Evolutionary conservation across 495 filamentous ascomycete genomes (phyloP), one percentile per base, ranked within the genome.

Genomic region (Glonium stellatum): DNA sequence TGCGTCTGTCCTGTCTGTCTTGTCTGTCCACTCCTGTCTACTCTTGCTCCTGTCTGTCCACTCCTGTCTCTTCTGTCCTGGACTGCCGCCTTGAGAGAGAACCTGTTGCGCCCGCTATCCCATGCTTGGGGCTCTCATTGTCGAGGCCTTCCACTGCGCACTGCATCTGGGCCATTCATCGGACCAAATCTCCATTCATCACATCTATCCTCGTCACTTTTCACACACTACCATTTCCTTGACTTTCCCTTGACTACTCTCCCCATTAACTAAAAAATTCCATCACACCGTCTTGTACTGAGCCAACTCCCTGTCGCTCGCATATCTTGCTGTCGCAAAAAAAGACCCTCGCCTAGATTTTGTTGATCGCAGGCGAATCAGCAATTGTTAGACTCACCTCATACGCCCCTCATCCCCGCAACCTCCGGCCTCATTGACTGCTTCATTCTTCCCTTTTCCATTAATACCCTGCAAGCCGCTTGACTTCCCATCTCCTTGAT

Each of bases 201-300:
- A 27, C 41, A 4, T 19, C n/a, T 5, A 23, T 27, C 19, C 49
- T n/a, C 58, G 50, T 57, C 54, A 44, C 39, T 18, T 44, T 11
- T n/a, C n/a, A n/a, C n/a, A n/a, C n/a, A n/a, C n/a, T n/a, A n/a
- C n/a, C n/a, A n/a, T n/a, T n/a, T n/a, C n/a, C n/a, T n/a, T n/a
- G n/a, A 44, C 13, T 11, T 44, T 44, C 13, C 39, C 39, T 44
- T 15, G 39, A 44, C 36, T 39, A 15, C 36, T 8, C 48, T 19
- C 62, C 55, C 63, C 58, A 55, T 56, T 58, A 66, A 51, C 63
- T 54, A 58, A 60, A 22, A n/a, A n/a, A n/a, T n/a, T n/a, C 6
- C 27, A 31, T 55, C 58, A 54, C 57, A 55, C 58, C 58, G 58
- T 60, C 58, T 54, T 53, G 52, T 57, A 55, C 58, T 54, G 60